Conservation (phyloP, 176 grass and related monocot species). For the Dendrocalamus sinicus region DNA sequence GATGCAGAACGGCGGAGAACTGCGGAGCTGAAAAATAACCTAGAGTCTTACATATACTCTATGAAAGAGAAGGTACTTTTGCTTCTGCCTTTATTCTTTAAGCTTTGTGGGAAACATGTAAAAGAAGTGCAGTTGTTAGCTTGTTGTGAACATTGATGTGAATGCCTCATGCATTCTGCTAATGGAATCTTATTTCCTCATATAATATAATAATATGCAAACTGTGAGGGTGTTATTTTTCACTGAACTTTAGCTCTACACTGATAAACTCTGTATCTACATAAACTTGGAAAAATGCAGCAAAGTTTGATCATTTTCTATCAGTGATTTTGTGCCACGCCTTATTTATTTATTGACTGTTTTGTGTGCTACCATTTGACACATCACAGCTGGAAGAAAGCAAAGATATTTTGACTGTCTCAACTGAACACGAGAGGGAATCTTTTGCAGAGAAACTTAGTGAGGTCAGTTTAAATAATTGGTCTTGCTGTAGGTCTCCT, state of each 20-base stretch:
- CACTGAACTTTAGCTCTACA: background rate
- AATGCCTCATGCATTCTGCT: background rate
- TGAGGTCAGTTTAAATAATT: slow-evolving; percentile 62
- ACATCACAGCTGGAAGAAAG: slow-evolving; percentile 79
- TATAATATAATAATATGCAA: background rate
- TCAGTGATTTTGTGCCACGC: background rate
- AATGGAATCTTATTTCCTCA: slow-evolving; percentile 8
- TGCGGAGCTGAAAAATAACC: slow-evolving; percentile 94
- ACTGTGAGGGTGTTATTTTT: background rate
- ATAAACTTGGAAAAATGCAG: slow-evolving; percentile 23
- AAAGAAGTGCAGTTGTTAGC: background rate
- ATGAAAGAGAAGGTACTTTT: slow-evolving; percentile 93
- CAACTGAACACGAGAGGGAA: slow-evolving; percentile 84
- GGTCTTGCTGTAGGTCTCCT: background rate
- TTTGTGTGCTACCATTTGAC: slow-evolving; percentile 35
- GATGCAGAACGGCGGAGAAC: slow-evolving; percentile 86
- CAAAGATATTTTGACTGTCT: slow-evolving; percentile 75
- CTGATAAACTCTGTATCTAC: slow-evolving; percentile 12
- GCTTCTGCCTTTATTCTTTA: slow-evolving; percentile 27
- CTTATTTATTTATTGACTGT: slow-evolving; percentile 42
- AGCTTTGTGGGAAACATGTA: background rate
- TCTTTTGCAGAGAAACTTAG: slow-evolving; percentile 83
- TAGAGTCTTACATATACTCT: slow-evolving; percentile 96
- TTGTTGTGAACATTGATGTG: background rate
- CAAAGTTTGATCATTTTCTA: background rate